Evolutionary conservation across 306 rosid species (phyloP).

Genomic region (Quercus alba): DNA sequence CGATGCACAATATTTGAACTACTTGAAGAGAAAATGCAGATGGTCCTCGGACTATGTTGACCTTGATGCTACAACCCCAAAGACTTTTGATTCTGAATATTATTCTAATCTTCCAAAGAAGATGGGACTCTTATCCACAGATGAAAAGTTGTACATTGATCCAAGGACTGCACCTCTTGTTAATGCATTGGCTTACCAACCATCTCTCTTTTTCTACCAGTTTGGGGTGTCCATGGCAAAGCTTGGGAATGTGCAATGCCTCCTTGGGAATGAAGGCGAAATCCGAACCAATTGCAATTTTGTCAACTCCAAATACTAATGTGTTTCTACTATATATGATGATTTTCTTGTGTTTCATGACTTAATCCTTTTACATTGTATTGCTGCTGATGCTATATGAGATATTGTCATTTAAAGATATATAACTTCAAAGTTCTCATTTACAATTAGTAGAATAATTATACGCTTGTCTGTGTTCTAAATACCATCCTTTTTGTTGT

Average conservation of each 20-base stretch:
- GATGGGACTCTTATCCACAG: conserved; percentile 65
- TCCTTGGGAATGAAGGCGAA: conserved; percentile 61
- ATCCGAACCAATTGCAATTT: conserved; percentile 70
- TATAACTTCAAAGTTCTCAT: neutral
- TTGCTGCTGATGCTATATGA: neutral
- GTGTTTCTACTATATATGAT: neutral
- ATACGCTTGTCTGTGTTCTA: neutral
- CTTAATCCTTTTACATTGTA: neutral
- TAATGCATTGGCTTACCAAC: conserved; percentile 36
- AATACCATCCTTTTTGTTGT: neutral
- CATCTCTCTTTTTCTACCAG: conserved; percentile 42
- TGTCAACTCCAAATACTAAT: conserved; percentile 47
- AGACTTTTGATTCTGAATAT: conserved; percentile 48
- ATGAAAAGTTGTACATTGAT: conserved; percentile 54
- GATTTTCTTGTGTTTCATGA: neutral
- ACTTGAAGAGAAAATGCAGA: conserved; percentile 72
- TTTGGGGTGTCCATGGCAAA: conserved; percentile 78
- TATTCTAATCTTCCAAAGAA: conserved; percentile 52
- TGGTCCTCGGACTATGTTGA: conserved; percentile 85
- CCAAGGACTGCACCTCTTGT: conserved; percentile 60
- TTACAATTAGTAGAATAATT: neutral
- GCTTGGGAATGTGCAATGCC: conserved; percentile 65
- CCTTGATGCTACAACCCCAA: conserved; percentile 73
- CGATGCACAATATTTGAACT: conserved; percentile 45
- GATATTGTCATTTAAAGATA: neutral